Base-by-base conservation (phyloP, 805 yeast species). In the Candida ovalis region DNA sequence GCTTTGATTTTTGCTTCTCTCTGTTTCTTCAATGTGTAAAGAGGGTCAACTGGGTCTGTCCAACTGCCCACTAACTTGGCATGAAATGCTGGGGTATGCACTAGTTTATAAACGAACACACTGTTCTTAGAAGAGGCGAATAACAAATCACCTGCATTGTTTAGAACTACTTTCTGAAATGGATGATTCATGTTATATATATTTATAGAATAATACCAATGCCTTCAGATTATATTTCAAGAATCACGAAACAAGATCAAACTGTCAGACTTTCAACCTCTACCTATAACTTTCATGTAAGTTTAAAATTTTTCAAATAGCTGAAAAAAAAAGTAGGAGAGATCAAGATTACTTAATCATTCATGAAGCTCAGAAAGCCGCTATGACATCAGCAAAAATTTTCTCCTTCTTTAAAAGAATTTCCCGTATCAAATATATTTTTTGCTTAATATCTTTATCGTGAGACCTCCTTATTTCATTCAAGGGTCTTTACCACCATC, bases 51-150 rank as follows among this genome's bases (percentile, higher is more conserved):
- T 5, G 72, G 73, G 64, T 86, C 94, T 15, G 68, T 60, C 91
- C 92, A 86, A 30, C 70, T 61, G 1, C 86, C 88, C n/a, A 77
- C 57, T 22, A 71, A 58, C 18, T 63, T 58, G 1, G 80, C 78
- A 10, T 37, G 36, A 10, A 58, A 55, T 2, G 78, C 76, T 24
- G 49, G 42, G 9, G 62, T 58, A 1, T 56, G 53, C 4, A 46
- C 17, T 1, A 72, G 45, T 43, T 70, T 67, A 59, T 75, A 84
- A 3, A 74, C 85, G 49, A 76, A 74, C n/a, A 87, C 66, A 35
- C 74, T 68, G 59, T 82, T 84, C 57, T 83, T 81, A 3, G 79
- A 75, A 1, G 85, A 72, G 1, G 78, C 75, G 64, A 78, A 84
- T 15, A 87, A 62, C 18, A 74, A 62, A 2, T 68, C 61, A 1